Base-by-base conservation (phyloP, 192 early-diverging fungal species). In the Linnemannia exigua region DNA sequence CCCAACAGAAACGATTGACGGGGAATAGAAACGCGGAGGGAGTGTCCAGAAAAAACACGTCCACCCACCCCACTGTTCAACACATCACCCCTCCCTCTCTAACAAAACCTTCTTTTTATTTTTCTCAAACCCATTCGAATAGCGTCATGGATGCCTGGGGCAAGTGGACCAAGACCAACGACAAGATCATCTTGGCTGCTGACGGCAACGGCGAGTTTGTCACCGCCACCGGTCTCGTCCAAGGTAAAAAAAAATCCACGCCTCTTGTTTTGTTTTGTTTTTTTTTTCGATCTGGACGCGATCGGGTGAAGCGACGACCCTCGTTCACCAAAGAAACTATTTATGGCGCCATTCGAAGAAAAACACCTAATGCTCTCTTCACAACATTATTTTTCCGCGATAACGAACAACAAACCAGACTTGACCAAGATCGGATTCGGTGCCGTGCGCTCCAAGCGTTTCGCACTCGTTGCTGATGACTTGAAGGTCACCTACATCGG, bases 201-300 rank as follows among this genome's bases (percentile, higher is more conserved):
- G 96, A 96, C 80, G 95, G 93, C 48, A 94, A 93, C 84, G 93
- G 90, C 73, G 91, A 90, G 25, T 94, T 95, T 51, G 89, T 90
- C 33, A 85, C 84, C 33, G 92, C 92, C n/a, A 89, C 95, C 14
- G 96, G 96, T 41, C 89, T 96, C 46, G 83, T 70, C 33, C 89
- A 90, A 61, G 84, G 84, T 86, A 80, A n/a, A n/a, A n/a, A n/a
- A n/a, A n/a, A n/a, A n/a, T n/a, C n/a, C n/a, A 73, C 11, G 50
- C 17, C 4, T 51, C 17, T 20, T 4, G 17, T 25, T 22, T 47
- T 28, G 8, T 41, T 41, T 75, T 75, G 0, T 50, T 67, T 36
- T 67, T 36, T 31, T 63, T 16, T 63, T 25, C 58, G 31, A 31
- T 0, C 51, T 17, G 19, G 14, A 63, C 58, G 28, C 58, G 58